These are phyloP conservation scores for Astragalus glycyphyllos DNA, from an alignment of 306 rosid genomes.

Conservation along the genomic window DNA sequence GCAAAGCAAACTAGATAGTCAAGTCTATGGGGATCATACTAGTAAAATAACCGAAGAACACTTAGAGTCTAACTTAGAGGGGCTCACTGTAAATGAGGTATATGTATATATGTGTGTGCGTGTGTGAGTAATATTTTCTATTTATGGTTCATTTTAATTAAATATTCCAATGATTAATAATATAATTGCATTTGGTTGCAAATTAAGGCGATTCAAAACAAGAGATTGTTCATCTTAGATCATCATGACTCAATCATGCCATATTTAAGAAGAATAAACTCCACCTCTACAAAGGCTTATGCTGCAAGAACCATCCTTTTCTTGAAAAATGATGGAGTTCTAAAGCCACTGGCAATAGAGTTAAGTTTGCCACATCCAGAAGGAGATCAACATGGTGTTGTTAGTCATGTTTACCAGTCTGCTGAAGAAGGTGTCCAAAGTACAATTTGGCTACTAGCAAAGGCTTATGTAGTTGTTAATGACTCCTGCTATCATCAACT, in stretches of 20 bases:
- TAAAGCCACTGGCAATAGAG: slow-evolving; percentile 73
- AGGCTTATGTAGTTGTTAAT: slow-evolving; percentile 70
- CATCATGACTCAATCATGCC: slow-evolving; percentile 74
- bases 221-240: slow-evolving; percentile 65
- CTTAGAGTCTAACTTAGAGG: slow-evolving; percentile 53
- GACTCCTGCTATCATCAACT: slow-evolving; percentile 72
- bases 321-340: slow-evolving; percentile 55
- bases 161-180: neutral
- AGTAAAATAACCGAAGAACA: slow-evolving; percentile 62
- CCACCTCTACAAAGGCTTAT: slow-evolving; percentile 60
- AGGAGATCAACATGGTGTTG: slow-evolving; percentile 57
- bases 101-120: neutral
- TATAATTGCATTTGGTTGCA: slow-evolving; percentile 33
- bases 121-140: neutral
- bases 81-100: slow-evolving; percentile 67
- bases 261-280: slow-evolving; percentile 65
- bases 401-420: slow-evolving; percentile 59
- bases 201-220: slow-evolving; percentile 65
- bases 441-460: slow-evolving; percentile 65
- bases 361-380: slow-evolving; percentile 65
- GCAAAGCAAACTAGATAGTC: slow-evolving; percentile 60
- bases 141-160: neutral
- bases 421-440: slow-evolving; percentile 63
- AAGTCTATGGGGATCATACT: slow-evolving; percentile 66
- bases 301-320: slow-evolving; percentile 68